A percentile compares a stretch with the other conserved stretches of the same genome.
These are phyloP conservation scores for Sarocladiaceae sp. DNA, from an alignment of 2,329 filamentous ascomycete species.

Conservation along the genomic window DNA sequence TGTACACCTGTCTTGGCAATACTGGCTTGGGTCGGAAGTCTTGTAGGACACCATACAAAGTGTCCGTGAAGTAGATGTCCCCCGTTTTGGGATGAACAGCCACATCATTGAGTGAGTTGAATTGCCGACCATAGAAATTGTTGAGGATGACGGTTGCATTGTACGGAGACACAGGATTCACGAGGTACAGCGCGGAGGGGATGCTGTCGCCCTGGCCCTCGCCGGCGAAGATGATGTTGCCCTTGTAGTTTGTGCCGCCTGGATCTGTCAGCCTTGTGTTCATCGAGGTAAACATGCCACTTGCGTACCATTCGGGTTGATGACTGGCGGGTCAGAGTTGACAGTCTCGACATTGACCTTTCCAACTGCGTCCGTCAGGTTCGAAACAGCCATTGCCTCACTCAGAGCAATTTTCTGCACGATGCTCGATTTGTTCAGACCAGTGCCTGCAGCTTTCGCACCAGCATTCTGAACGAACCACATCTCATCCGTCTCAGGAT, in stretches of 20 bases:
- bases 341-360: conserved; percentile 36
- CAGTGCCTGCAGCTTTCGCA: conserved; percentile 39
- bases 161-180: conserved; percentile 34
- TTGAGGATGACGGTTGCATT: conserved; percentile 52
- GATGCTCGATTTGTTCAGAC: conserved; percentile 45
- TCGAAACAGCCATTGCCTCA: conserved; percentile 32
- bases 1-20: conserved; percentile 55
- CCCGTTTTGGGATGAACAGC: conserved; percentile 47
- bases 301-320: conserved; percentile 41
- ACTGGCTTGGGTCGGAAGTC: conserved; percentile 50
- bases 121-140: conserved; percentile 55
- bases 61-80: conserved; percentile 64
- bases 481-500: conserved; percentile 42
- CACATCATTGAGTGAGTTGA: conserved; percentile 58
- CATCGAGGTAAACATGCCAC: conserved; percentile 8
- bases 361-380: conserved; percentile 30
- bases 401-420: conserved; percentile 46
- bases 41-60: conserved; percentile 55
- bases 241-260: conserved; percentile 44
- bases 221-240: conserved; percentile 38
- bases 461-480: conserved; percentile 53
- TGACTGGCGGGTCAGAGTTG: conserved; percentile 33
- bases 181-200: conserved; percentile 19
- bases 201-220: conserved; percentile 40
- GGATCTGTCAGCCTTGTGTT: background rate